Evolutionary conservation across 2,329 filamentous ascomycete genomes (phyloP).

Genomic region (Cladophialophora yegresii): DNA sequence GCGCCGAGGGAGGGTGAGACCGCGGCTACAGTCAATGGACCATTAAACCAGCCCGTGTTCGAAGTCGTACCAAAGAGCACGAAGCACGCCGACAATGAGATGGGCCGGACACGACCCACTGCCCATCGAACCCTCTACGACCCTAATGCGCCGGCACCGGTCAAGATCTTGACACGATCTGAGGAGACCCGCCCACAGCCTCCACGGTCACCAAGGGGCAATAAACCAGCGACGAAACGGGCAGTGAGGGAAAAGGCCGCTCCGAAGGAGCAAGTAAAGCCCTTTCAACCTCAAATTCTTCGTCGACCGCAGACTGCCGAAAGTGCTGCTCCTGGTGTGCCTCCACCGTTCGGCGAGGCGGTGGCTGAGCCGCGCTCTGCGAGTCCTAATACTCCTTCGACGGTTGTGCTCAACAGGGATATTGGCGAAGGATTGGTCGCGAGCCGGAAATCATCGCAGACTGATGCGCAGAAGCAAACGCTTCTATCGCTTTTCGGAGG

Average conservation of each 20-base stretch:
- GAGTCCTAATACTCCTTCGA: conserved; percentile 9
- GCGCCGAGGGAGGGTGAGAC: conserved; percentile 36
- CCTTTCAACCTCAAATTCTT: conserved; percentile 58
- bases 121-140: conserved; percentile 33
- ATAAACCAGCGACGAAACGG: conserved; percentile 23
- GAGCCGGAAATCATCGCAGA: conserved; percentile 22
- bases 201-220: conserved; percentile 25
- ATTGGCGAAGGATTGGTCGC: conserved; percentile 21
- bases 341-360: conserved; percentile 25
- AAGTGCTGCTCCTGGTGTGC: conserved; percentile 18
- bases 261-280: conserved; percentile 41
- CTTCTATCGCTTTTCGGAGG: conserved; percentile 66
- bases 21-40: conserved; percentile 46
- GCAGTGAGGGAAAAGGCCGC: conserved; percentile 20
- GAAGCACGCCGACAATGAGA: conserved; percentile 21
- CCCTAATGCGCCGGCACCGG: conserved; percentile 34
- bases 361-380: conserved; percentile 1
- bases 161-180: conserved; percentile 37
- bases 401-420: not conserved
- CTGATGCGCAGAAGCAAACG: conserved; percentile 47
- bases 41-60: conserved; percentile 46
- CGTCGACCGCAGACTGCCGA: conserved; percentile 51
- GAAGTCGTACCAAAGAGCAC: conserved; percentile 37
- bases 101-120: conserved; percentile 31
- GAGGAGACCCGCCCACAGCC: conserved; percentile 29